Conservation (phyloP, 805 yeast genomes). For the Candida andamanensis region DNA sequence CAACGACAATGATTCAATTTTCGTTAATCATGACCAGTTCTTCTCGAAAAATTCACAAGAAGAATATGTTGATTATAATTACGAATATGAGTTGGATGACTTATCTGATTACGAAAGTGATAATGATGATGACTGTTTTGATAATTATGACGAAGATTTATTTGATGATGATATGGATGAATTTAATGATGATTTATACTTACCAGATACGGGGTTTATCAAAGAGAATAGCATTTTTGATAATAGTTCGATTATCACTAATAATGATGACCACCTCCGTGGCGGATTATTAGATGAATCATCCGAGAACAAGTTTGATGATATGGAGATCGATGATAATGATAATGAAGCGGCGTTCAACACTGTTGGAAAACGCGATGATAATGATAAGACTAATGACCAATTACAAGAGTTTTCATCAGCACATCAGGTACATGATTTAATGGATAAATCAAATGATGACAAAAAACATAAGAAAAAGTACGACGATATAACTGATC, state of each 20-base stretch:
- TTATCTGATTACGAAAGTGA: slow-evolving; percentile 9
- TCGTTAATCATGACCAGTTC: slow-evolving; percentile 17
- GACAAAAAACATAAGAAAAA: slow-evolving; percentile 6
- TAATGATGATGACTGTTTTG: slow-evolving; percentile 28
- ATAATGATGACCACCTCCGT: slow-evolving; percentile 5
- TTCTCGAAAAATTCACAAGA: slow-evolving; percentile 6
- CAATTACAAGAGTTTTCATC: too few relatives aligned
- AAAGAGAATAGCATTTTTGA: slow-evolving; percentile 28
- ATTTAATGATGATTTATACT: slow-evolving; percentile 24
- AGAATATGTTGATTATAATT: slow-evolving; percentile 19
- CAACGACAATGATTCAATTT: slow-evolving; percentile 26
- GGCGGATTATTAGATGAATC: not conserved
- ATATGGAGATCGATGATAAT: slow-evolving; percentile 9
- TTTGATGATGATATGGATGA: slow-evolving; percentile 35
- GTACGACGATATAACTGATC: slow-evolving; percentile 33
- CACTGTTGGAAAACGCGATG: not conserved
- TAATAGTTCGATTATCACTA: slow-evolving; percentile 24
- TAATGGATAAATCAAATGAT: too few relatives aligned
- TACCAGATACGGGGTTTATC: not conserved
- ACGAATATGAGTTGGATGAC: slow-evolving; percentile 27
- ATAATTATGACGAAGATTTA: slow-evolving; percentile 18
- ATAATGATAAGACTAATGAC: not conserved
- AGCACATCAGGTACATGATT: too few relatives aligned
- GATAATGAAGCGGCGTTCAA: slow-evolving; percentile 1
- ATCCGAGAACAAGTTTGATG: slow-evolving; percentile 6